Percentiles rank a stretch among this genome's conserved stretches.
These are phyloP conservation scores for Botrytis elliptica DNA, from an alignment of 2,329 filamentous ascomycete species.

Conservation along the genomic window DNA sequence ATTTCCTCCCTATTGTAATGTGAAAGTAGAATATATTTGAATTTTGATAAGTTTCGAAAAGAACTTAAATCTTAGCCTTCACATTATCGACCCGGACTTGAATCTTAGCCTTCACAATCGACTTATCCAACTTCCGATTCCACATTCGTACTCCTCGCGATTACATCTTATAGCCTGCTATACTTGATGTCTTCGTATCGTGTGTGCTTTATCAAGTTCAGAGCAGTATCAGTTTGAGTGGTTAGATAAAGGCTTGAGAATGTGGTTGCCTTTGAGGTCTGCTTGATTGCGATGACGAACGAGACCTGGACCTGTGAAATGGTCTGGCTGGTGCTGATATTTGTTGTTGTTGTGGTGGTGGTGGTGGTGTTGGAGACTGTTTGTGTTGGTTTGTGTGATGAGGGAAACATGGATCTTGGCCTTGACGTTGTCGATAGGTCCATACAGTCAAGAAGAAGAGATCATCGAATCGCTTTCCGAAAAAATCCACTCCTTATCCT, in stretches of 20 bases:
- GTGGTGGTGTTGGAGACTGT: too few relatives aligned
- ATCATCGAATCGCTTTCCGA: neutral
- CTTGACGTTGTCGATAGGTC: neutral
- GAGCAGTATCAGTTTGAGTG: neutral
- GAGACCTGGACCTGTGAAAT: too few relatives aligned
- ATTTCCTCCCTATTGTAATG: rapidly evolving
- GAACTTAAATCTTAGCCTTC: neutral
- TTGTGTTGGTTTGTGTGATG: too few relatives aligned
- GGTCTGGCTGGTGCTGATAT: too few relatives aligned
- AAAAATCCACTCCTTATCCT: neutral
- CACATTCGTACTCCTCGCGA: too few relatives aligned
- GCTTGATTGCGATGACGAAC: too few relatives aligned
- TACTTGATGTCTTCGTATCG: neutral
- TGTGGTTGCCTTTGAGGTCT: too few relatives aligned
- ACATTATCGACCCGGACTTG: too few relatives aligned
- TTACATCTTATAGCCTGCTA: too few relatives aligned
- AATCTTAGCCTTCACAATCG: too few relatives aligned
- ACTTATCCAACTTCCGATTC: too few relatives aligned
- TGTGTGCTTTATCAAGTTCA: neutral
- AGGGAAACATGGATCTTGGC: neutral
- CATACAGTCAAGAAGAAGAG: neutral
- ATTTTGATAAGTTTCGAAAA: neutral
- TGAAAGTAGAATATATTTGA: neutral
- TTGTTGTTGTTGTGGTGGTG: too few relatives aligned
- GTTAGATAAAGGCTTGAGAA: neutral